Evolutionary conservation across 306 rosid species (phyloP).

Genomic region (Dalbergia oliveri): DNA sequence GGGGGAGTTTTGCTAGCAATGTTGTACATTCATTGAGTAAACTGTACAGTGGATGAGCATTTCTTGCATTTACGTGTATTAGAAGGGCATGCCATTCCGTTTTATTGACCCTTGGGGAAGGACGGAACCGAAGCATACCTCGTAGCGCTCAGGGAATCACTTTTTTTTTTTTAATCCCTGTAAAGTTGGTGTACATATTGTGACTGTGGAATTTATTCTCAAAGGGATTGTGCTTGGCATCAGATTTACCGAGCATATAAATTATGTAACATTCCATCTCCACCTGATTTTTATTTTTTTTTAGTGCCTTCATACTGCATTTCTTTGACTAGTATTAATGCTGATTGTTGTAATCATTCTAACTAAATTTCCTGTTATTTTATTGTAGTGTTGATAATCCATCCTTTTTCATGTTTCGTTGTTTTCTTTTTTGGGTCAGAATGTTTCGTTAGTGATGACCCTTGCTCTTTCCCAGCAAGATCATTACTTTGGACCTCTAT

Average conservation of each 20-base stretch:
- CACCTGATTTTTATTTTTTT: background rate
- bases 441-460: background rate
- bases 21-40: slow-evolving; percentile 76
- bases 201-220: slow-evolving; percentile 46
- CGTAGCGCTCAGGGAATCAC: slow-evolving; percentile 62
- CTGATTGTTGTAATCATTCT: slow-evolving; percentile 30
- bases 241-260: slow-evolving; percentile 44
- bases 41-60: slow-evolving; percentile 83
- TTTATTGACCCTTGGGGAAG: slow-evolving; percentile 37
- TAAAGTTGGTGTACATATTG: slow-evolving; percentile 65
- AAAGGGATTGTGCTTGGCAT: slow-evolving; percentile 42
- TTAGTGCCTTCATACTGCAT: background rate
- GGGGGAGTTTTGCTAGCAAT: slow-evolving; percentile 61
- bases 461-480: background rate
- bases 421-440: background rate
- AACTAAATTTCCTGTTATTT: slow-evolving; percentile 10
- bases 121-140: slow-evolving; percentile 47
- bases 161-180: slow-evolving; percentile 47
- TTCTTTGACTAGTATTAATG: background rate
- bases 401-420: background rate
- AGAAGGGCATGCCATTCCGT: slow-evolving; percentile 54
- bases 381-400: slow-evolving; percentile 26
- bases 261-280: slow-evolving; percentile 38
- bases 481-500: background rate
- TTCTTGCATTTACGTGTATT: slow-evolving; percentile 60